phyloP scores from a whole-genome alignment of 768 basidiomycete species.

The Lactarius indigo region DNA sequence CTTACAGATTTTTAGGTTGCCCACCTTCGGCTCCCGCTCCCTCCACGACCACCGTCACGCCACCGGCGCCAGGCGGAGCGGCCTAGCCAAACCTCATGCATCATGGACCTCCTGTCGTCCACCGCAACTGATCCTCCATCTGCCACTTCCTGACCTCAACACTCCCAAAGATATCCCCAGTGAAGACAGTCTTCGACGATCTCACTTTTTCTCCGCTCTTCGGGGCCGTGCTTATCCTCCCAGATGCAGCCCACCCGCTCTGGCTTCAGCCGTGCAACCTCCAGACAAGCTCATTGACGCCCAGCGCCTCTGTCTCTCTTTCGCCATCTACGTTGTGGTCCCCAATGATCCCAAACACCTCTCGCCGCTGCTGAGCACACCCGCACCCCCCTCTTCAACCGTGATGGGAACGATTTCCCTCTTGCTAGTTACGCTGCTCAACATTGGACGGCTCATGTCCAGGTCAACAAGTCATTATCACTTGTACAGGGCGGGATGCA shows the following conservation, averaged over 20 bases:
- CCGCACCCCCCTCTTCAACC: slow-evolving; percentile 30
- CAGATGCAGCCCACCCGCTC: slow-evolving; percentile 28
- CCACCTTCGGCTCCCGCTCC: slow-evolving; percentile 51
- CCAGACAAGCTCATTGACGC: slow-evolving; percentile 31
- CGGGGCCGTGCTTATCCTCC: slow-evolving; percentile 26
- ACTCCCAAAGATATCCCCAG: background rate
- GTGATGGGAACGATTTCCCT: background rate
- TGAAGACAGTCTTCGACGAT: background rate
- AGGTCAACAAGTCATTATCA: background rate
- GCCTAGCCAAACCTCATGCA: slow-evolving; percentile 9
- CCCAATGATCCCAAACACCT: slow-evolving; percentile 51
- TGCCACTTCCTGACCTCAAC: background rate
- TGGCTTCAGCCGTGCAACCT: slow-evolving; percentile 38
- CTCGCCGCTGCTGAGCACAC: slow-evolving; percentile 51
- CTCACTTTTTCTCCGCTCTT: slow-evolving; percentile 1
- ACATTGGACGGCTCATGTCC: background rate
- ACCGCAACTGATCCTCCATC: background rate
- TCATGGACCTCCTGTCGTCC: slow-evolving; percentile 14
- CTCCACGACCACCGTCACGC: slow-evolving; percentile 41
- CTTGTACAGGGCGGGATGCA: background rate
- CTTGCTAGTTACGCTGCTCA: background rate
- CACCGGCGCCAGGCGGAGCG: slow-evolving; percentile 4
- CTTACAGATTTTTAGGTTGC: slow-evolving; percentile 82
- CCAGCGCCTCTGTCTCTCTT: slow-evolving; percentile 42
- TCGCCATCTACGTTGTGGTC: slow-evolving; percentile 47